These are phyloP conservation scores for Candida silvicultrix DNA, from an alignment of 805 yeast species.

Conservation along the genomic window DNA sequence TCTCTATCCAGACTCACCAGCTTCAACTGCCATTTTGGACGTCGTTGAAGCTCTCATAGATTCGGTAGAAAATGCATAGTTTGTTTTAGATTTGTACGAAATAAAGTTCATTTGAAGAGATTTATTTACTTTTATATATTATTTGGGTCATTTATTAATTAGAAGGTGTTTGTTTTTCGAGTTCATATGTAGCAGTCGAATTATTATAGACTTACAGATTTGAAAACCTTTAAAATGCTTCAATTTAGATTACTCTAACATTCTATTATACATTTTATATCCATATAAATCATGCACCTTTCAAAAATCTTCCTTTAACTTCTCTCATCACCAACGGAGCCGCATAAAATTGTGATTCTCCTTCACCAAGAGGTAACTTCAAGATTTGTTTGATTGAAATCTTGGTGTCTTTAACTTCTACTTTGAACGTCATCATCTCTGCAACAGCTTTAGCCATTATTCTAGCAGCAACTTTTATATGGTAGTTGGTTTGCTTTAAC, in stretches of 20 bases:
- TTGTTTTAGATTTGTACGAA: too few relatives aligned
- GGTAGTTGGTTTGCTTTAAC: slow-evolving; percentile 29
- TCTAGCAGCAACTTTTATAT: slow-evolving; percentile 42
- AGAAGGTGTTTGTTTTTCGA: not conserved
- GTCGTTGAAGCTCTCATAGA: slow-evolving; percentile 73
- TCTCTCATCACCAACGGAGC: not conserved
- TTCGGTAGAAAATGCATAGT: slow-evolving; percentile 29
- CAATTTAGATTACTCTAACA: not conserved
- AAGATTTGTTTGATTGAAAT: slow-evolving; percentile 27
- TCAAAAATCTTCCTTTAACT: not conserved
- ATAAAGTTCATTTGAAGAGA: too few relatives aligned
- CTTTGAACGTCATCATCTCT: slow-evolving; percentile 7
- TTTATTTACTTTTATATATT: not conserved
- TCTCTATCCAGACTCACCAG: slow-evolving; percentile 85
- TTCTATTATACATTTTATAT: not conserved
- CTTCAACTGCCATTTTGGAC: slow-evolving; percentile 75
- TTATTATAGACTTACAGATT: too few relatives aligned
- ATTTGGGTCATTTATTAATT: not conserved
- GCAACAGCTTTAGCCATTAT: slow-evolving; percentile 45
- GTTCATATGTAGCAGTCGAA: too few relatives aligned
- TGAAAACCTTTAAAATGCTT: not conserved
- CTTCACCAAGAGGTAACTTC: slow-evolving; percentile 38
- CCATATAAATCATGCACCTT: not conserved
- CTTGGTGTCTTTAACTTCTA: slow-evolving; percentile 9
- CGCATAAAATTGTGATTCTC: slow-evolving; percentile 31